phyloP scores from a whole-genome alignment of 768 basidiomycete genomes.

The Neoboletus magnificus region DNA sequence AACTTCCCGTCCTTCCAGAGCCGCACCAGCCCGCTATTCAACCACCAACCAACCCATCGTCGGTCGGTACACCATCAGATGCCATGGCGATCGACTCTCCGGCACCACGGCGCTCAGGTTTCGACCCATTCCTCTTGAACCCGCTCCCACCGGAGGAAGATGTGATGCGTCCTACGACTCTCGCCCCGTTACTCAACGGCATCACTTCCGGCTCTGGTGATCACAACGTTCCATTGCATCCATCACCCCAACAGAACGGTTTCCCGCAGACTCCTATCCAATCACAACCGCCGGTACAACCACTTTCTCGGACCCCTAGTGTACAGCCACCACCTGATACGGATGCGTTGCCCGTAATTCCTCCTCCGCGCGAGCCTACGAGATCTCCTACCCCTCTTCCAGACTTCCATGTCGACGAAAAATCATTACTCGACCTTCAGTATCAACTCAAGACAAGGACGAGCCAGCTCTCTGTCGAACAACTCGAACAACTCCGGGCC shows the following conservation, averaged over 20 bases:
- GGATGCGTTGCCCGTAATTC: slow-evolving; percentile 20
- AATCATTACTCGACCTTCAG: slow-evolving; percentile 47
- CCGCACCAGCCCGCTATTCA: neutral
- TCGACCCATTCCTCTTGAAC: slow-evolving; percentile 53
- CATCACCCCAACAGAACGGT: slow-evolving; percentile 12
- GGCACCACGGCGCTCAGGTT: slow-evolving; percentile 38
- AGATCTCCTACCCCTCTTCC: slow-evolving; percentile 70
- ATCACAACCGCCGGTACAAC: neutral
- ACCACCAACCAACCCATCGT: neutral
- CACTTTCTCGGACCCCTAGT: slow-evolving; percentile 6
- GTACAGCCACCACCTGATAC: slow-evolving; percentile 9
- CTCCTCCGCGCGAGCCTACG: slow-evolving; percentile 41
- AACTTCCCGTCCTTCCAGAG: slow-evolving; percentile 13
- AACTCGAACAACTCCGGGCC: slow-evolving; percentile 92
- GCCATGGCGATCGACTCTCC: slow-evolving; percentile 40
- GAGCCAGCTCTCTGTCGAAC: slow-evolving; percentile 66
- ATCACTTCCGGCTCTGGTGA: neutral
- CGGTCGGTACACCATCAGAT: slow-evolving; percentile 3
- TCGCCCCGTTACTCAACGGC: slow-evolving; percentile 29
- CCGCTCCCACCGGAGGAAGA: slow-evolving; percentile 39
- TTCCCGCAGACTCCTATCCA: slow-evolving; percentile 9
- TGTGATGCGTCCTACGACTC: slow-evolving; percentile 17
- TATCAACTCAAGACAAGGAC: slow-evolving; percentile 54
- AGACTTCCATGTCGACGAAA: slow-evolving; percentile 66
- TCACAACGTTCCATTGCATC: neutral